Conservation (phyloP, 176 grass and related monocot genomes). For the Paspalum notatum region DNA sequence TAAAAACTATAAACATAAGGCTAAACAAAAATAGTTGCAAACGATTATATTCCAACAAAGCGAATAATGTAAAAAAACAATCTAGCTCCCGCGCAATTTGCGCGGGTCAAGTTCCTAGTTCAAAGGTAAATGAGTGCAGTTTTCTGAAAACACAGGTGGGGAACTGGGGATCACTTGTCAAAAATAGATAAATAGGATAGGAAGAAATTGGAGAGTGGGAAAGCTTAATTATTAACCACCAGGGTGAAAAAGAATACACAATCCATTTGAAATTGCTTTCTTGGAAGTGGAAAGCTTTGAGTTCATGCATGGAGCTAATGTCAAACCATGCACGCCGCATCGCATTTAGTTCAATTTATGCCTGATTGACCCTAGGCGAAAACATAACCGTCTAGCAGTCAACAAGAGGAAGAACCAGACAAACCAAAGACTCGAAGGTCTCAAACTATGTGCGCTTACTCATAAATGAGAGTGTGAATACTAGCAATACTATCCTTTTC, state of each 20-base stretch:
- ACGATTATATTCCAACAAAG: too few species aligned
- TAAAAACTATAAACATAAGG: too few species aligned
- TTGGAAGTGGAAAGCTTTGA: not conserved
- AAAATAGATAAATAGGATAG: conserved; percentile 7
- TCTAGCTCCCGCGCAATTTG: too few species aligned
- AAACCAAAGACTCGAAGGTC: not conserved
- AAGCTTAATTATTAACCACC: not conserved
- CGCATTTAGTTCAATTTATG: not conserved
- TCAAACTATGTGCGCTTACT: not conserved
- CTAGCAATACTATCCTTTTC: not conserved
- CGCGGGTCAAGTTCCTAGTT: too few species aligned
- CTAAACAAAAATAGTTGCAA: too few species aligned
- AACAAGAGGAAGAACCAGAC: not conserved
- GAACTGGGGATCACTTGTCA: not conserved
- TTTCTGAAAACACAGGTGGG: not conserved
- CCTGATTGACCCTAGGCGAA: not conserved
- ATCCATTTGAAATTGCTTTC: not conserved
- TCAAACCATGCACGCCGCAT: conserved; percentile 16
- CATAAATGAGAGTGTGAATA: not conserved
- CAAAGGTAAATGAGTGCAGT: not conserved
- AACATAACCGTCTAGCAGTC: not conserved
- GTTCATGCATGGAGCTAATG: not conserved
- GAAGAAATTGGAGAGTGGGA: not conserved
- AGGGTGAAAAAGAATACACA: not conserved
- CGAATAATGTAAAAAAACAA: too few species aligned